phyloP scores from a whole-genome alignment of 805 yeast species.

The Saccharomycopsis sp. region DNA sequence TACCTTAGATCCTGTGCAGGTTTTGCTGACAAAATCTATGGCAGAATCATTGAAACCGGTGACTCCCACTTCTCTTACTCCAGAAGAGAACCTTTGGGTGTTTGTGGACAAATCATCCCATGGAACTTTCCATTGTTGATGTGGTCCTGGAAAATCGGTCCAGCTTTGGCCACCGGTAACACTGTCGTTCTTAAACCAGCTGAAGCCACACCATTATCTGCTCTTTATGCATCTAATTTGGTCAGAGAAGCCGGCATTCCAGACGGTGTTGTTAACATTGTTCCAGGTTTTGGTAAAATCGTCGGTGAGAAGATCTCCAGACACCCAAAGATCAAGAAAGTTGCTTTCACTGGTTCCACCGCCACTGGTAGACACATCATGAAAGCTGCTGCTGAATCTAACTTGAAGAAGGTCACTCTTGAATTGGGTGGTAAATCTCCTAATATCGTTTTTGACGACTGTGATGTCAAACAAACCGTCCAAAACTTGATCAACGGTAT shows the following conservation, averaged over 20 bases:
- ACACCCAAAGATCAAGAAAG: slow-evolving; percentile 53
- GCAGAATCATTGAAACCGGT: slow-evolving; percentile 44
- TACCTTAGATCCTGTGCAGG: slow-evolving; percentile 49
- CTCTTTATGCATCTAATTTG: slow-evolving; percentile 48
- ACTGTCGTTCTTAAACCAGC: slow-evolving; percentile 58
- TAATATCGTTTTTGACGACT: slow-evolving; percentile 56
- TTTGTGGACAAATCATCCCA: slow-evolving; percentile 65
- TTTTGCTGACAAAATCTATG: slow-evolving; percentile 46
- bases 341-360: slow-evolving; percentile 67
- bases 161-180: slow-evolving; percentile 63
- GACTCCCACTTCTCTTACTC: slow-evolving; percentile 46
- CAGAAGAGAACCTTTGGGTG: slow-evolving; percentile 60
- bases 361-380: slow-evolving; percentile 54
- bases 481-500: slow-evolving; percentile 49
- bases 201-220: slow-evolving; percentile 60
- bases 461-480: slow-evolving; percentile 42
- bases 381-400: slow-evolving; percentile 53
- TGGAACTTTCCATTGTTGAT: slow-evolving; percentile 70
- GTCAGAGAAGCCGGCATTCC: slow-evolving; percentile 56
- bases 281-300: slow-evolving; percentile 55
- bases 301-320: slow-evolving; percentile 53
- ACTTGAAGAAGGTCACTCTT: slow-evolving; percentile 59
- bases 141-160: slow-evolving; percentile 64
- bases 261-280: slow-evolving; percentile 55
- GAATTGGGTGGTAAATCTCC: slow-evolving; percentile 70